Percentiles rank a stretch among this genome's conserved stretches.
phyloP scores from a whole-genome alignment of 371 early-diverging fungal genomes.

The Mortierella polycephala region DNA sequence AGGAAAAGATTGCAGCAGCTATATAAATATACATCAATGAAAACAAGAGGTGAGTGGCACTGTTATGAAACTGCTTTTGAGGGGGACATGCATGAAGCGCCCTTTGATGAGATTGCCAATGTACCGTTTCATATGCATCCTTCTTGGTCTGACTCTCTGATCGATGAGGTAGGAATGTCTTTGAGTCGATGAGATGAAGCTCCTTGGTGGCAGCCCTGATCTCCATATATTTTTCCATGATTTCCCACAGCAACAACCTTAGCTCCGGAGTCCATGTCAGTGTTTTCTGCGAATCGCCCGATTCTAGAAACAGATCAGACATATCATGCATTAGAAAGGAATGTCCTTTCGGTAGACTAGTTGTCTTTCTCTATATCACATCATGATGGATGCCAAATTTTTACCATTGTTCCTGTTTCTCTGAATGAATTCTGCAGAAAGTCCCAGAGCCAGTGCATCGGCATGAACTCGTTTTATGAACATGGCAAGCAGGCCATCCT shows the following conservation, averaged over 20 bases:
- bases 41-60: too few relatives aligned
- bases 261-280: conserved; percentile 23
- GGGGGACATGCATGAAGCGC: background rate
- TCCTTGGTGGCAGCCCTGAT: conserved; percentile 9
- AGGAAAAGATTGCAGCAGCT: conserved; percentile 62
- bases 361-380: background rate
- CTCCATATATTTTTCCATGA: conserved; percentile 32
- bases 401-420: background rate
- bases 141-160: conserved; percentile 57
- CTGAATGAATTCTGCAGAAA: background rate
- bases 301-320: background rate
- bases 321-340: background rate
- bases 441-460: background rate
- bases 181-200: conserved; percentile 9
- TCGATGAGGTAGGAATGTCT: conserved; percentile 4
- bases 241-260: conserved; percentile 32
- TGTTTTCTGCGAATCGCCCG: background rate
- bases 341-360: background rate
- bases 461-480: conserved; percentile 3
- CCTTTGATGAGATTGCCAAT: background rate
- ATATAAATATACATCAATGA: background rate
- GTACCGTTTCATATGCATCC: conserved; percentile 59
- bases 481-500: conserved; percentile 2
- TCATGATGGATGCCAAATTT: background rate
- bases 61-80: background rate